Evolutionary conservation across 495 filamentous ascomycete genomes (phyloP), one percentile per base, ranked within the genome.

Genomic region (Podospora tetraspora): DNA sequence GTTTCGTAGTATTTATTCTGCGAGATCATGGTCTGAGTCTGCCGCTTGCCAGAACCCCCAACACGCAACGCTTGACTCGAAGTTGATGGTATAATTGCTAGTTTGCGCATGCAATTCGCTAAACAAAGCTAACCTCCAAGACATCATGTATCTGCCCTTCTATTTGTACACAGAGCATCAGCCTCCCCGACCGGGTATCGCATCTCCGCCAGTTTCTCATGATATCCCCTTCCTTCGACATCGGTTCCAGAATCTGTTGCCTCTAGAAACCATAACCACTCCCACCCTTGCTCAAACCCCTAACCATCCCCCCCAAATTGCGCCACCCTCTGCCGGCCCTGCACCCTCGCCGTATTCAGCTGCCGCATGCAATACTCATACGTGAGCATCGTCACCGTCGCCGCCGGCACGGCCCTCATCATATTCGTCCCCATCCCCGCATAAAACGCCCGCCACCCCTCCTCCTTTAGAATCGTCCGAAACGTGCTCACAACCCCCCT

Each of bases 381-480:
- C 22, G 95, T 98, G 72, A 99, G 85, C 87, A 99, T 93, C 8
- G 95, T 98, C 43, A 96, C 97, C 75, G 96, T 96, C 23, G 94
- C 94, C 34, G 94, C 92, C 24, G 95, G 95, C 22, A 99, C 89
- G 19, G 95, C 96, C 63, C 95, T 87, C 83, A 97, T 91, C 84
- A 99, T 90, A 79, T 99, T 99, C 37, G 94, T 97, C 43, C 95
- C 96, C 86, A 99, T 96, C 29, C 95, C 95, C 23, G 93, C 92
- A 75, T 99, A 99, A 75, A 99, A 97, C 8, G 93, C 96, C 62
- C 90, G 84, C 93, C 96, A 97, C 2, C 95, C 95, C 78, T 99
- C 95, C 78, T 99, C 95, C 24, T 83, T 80, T 37, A 96, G 77
- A 60, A 99, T 97, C 3, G 89, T 93, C 70, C 88, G 87, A 75